Evolutionary conservation across 2,329 filamentous ascomycete genomes (phyloP), one percentile per base, ranked within the genome.

Genomic region (Xylaria sp.): DNA sequence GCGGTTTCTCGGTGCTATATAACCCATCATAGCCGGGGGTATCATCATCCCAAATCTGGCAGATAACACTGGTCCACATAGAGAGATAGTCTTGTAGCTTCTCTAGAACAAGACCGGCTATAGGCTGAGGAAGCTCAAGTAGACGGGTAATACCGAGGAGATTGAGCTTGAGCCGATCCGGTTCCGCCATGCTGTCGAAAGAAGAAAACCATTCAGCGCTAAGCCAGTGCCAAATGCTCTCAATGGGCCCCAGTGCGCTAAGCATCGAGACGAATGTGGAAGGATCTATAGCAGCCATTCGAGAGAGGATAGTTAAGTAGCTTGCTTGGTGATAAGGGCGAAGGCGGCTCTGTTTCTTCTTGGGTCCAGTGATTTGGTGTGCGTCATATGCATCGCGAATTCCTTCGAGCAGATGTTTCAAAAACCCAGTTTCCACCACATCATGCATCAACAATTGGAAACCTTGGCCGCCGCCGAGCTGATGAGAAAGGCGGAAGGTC

Each of bases 251-350:
- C 68, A 85, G 81, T 3, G 82, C 81, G 21, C 80, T 79, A 21
- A 91, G 79, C 79, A 89, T 82, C 21, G 87, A 84, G 4, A 90
- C 82, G 72, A 97, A 91, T 1, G 92, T 83, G 2, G 81, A 81
- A 0, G 94, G 93, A 44, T 92, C 91, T 0, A 90, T 90, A 1
- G 97, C 82, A 0, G 91, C 88, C 18, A 98, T 86, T 1, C 94
- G 91, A 1, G 93, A 91, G 1, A 99, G 85, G 1, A 98, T 89
- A 4, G 89, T 88, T 76, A 97, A 92, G 78, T 97, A 97, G 77
- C 97, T 93, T 0, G 92, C 92, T 76, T 97, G 90, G 0, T 92
- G 90, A 12, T 94, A 86, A 13, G 90, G 89, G 74, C 91, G 91
- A 40, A 98, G 87, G 35, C 88, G 87, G 48, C 90, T 87, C 23